Evolutionary conservation across 768 basidiomycete genomes (phyloP).

Genomic region (Crassisporium funariophilum): DNA sequence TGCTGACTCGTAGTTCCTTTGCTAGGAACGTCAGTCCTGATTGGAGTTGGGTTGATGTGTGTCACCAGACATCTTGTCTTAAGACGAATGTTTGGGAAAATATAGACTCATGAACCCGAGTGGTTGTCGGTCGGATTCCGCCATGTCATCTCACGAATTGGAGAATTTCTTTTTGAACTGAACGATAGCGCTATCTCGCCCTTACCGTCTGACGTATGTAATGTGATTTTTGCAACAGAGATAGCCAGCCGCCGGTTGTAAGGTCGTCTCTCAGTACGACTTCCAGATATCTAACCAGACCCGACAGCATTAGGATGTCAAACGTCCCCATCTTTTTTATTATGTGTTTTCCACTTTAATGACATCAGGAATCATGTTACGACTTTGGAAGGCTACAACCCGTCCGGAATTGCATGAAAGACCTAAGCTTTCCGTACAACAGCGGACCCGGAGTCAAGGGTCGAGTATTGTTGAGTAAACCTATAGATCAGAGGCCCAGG

Average conservation of each 20-base stretch:
- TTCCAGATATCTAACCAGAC: too few relatives aligned
- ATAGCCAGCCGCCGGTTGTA: background rate
- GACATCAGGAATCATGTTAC: too few relatives aligned
- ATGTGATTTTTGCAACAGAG: background rate
- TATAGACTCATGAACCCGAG: conserved; percentile 23
- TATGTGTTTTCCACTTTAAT: too few relatives aligned
- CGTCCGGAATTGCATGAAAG: too few relatives aligned
- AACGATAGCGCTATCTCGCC: too few relatives aligned
- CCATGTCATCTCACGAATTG: background rate
- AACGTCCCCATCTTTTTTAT: too few relatives aligned
- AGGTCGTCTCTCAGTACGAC: too few relatives aligned
- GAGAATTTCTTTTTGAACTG: background rate
- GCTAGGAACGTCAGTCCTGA: conserved; percentile 24
- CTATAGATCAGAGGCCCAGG: conserved; percentile 7
- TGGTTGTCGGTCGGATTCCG: background rate
- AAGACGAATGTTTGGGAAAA: conserved; percentile 22
- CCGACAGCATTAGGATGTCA: too few relatives aligned
- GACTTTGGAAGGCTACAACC: too few relatives aligned
- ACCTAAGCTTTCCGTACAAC: background rate
- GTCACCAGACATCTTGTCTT: conserved; percentile 26
- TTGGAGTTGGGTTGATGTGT: conserved; percentile 29
- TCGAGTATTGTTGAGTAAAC: background rate
- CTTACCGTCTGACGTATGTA: too few relatives aligned
- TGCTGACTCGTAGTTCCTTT: background rate
- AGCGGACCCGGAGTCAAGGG: background rate